Evolutionary conservation across 192 early-diverging fungal species (phyloP).

Genomic region (Coemansia sp.): DNA sequence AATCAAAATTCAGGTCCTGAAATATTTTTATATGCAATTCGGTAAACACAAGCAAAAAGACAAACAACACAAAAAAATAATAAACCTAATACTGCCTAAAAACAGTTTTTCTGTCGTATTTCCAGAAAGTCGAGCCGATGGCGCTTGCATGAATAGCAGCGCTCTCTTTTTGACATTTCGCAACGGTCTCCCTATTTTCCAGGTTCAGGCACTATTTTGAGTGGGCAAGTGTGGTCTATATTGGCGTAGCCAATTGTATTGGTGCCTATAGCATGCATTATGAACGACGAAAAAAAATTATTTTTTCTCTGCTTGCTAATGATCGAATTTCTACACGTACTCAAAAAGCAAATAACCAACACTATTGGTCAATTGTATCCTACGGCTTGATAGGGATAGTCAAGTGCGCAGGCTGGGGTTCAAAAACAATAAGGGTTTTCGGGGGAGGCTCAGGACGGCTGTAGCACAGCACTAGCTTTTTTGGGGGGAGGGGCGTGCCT

Average conservation of each 20-base stretch:
- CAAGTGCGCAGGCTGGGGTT: not conserved
- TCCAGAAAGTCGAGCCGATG: not conserved
- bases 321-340: slow-evolving; percentile 7
- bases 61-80: not conserved
- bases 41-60: not conserved
- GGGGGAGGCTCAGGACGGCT: not conserved
- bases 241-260: not conserved
- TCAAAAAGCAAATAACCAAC: not conserved
- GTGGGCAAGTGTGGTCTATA: not conserved
- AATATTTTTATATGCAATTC: not conserved
- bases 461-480: not conserved
- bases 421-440: not conserved
- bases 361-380: not conserved
- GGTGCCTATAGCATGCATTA: not conserved
- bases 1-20: not conserved
- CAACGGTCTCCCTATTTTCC: not conserved
- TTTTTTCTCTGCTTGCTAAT: not conserved
- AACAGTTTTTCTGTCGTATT: not conserved
- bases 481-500: not conserved
- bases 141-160: not conserved
- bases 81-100: slow-evolving; percentile 7
- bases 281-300: not conserved
- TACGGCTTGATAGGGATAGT: not conserved
- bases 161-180: not conserved
- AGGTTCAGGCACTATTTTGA: not conserved